Evolutionary conservation across 2,329 filamentous ascomycete species (phyloP).

Genomic region (Helotiales sp.): DNA sequence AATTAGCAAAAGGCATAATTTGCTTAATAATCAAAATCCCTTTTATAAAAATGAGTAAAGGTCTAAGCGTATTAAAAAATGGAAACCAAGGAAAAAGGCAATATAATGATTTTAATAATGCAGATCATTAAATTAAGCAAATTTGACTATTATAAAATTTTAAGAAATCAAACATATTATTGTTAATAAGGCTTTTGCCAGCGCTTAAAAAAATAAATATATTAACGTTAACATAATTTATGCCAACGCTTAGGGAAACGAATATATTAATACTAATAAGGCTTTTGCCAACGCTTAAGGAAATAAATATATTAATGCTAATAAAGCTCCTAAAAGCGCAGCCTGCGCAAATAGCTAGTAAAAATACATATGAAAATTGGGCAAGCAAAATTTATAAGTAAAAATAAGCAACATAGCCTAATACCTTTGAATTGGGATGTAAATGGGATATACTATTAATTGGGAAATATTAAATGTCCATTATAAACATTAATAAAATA

Average conservation of each 20-base stretch:
- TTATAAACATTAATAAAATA: slow-evolving; percentile 18
- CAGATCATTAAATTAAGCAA: not conserved
- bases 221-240: not conserved
- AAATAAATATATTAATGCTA: too few relatives aligned
- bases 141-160: not conserved
- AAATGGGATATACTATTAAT: not conserved
- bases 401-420: not conserved
- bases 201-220: too few relatives aligned
- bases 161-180: too few relatives aligned
- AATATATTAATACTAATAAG: not conserved
- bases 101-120: not conserved
- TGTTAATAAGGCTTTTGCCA: too few relatives aligned
- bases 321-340: too few relatives aligned
- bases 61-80: not conserved
- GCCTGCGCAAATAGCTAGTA: too few relatives aligned
- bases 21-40: slow-evolving; percentile 8
- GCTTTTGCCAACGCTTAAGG: too few relatives aligned
- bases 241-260: not conserved
- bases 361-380: too few relatives aligned
- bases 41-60: not conserved
- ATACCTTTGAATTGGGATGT: not conserved
- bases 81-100: not conserved
- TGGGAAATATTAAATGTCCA: slow-evolving; percentile 12
- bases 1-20: slow-evolving; percentile 2
- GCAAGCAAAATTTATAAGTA: not conserved